Conservation (phyloP, 768 basidiomycete genomes). For the Lepiota venenata region DNA sequence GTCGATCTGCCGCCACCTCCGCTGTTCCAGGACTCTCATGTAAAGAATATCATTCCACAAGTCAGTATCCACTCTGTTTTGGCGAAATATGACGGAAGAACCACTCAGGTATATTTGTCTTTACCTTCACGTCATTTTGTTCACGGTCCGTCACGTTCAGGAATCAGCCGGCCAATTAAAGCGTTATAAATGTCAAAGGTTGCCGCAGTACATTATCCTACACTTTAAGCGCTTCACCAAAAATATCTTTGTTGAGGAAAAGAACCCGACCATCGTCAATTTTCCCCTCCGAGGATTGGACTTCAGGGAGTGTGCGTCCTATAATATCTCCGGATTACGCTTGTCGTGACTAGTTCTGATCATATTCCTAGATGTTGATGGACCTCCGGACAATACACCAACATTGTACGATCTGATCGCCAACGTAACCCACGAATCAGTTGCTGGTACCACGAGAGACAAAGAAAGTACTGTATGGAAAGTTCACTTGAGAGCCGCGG, state of each 20-base stretch:
- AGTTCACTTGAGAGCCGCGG: slow-evolving; percentile 74
- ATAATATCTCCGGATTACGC: slow-evolving; percentile 19
- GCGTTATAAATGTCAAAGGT: slow-evolving; percentile 83
- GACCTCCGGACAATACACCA: slow-evolving; percentile 51
- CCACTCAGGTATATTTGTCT: slow-evolving; percentile 65
- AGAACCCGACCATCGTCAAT: slow-evolving; percentile 98
- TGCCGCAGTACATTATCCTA: slow-evolving; percentile 91
- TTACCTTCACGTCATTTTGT: background rate
- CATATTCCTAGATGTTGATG: slow-evolving; percentile 67
- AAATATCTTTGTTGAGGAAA: slow-evolving; percentile 96
- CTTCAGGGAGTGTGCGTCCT: slow-evolving; percentile 80
- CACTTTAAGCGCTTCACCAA: slow-evolving; percentile 97
- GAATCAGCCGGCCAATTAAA: slow-evolving; percentile 84
- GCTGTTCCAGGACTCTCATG: slow-evolving; percentile 91
- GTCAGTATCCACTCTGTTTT: slow-evolving; percentile 88
- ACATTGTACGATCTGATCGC: slow-evolving; percentile 92
- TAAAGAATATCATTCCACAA: slow-evolving; percentile 99
- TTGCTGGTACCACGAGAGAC: slow-evolving; percentile 92
- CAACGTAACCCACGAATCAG: slow-evolving; percentile 93
- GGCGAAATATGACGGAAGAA: slow-evolving; percentile 90
- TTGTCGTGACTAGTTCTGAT: slow-evolving; percentile 19
- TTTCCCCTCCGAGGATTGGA: slow-evolving; percentile 94
- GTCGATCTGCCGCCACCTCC: slow-evolving; percentile 98
- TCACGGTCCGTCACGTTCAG: slow-evolving; percentile 31
- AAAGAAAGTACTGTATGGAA: slow-evolving; percentile 94